Conservation (phyloP, 148 eudicot genomes). For the Euryodendron excelsum region DNA sequence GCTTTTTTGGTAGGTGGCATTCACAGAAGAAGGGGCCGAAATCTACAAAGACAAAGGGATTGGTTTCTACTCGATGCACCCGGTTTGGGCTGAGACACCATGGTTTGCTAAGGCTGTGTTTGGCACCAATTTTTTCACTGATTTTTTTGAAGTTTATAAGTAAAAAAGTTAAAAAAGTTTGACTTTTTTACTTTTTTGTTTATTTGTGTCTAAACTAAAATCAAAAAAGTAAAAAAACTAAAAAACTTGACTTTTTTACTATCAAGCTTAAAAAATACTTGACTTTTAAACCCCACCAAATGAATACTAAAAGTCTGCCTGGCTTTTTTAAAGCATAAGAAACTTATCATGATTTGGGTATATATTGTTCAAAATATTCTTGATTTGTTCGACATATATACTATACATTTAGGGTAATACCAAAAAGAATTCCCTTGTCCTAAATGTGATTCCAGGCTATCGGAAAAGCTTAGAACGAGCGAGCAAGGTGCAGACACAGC, state of each 20-base stretch:
- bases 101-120: constrained; percentile 72
- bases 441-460: constrained; percentile 36
- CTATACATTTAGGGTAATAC: too few relatives aligned
- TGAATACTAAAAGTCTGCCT: too few relatives aligned
- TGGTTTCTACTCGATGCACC: constrained; percentile 71
- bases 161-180: too few relatives aligned
- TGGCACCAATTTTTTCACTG: too few relatives aligned
- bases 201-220: too few relatives aligned
- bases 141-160: too few relatives aligned
- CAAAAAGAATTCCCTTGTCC: not conserved
- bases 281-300: too few relatives aligned
- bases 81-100: constrained; percentile 99
- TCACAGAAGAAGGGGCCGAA: constrained; percentile 92
- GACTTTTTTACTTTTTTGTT: too few relatives aligned
- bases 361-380: not conserved
- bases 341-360: not conserved
- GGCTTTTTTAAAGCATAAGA: constrained; percentile 66
- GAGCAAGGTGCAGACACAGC: constrained; percentile 93
- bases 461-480: constrained; percentile 75
- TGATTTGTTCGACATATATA: too few relatives aligned
- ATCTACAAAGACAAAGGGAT: constrained; percentile 32
- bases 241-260: too few relatives aligned
- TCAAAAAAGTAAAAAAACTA: too few relatives aligned
- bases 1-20: constrained; percentile 56
- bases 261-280: too few relatives aligned